phyloP scores from a whole-genome alignment of 2,329 filamentous ascomycete genomes.

The Lecanicillium sp. region DNA sequence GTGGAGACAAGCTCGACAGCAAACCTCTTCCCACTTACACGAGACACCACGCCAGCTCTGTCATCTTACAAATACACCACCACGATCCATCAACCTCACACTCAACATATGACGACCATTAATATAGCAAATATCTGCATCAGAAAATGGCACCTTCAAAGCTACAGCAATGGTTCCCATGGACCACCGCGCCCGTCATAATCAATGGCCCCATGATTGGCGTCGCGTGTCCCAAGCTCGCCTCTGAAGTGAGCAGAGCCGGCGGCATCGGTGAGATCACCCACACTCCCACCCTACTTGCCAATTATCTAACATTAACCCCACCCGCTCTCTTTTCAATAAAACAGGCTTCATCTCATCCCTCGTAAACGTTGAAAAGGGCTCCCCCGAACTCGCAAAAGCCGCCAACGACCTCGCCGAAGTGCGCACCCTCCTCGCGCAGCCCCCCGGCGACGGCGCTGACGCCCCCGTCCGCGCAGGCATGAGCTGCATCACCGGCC shows the following conservation, averaged over 20 bases:
- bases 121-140: too few species aligned
- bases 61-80: too few species aligned
- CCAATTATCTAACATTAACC: not conserved
- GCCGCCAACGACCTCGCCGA: constrained; percentile 29
- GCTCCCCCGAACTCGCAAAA: constrained; percentile 26
- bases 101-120: not conserved
- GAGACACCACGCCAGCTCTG: too few species aligned
- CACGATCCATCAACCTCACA: not conserved
- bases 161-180: constrained; percentile 26
- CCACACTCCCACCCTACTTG: not conserved
- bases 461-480: constrained; percentile 52
- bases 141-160: constrained; percentile 23
- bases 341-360: constrained; percentile 29
- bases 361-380: constrained; percentile 24
- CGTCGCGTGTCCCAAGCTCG: constrained; percentile 27
- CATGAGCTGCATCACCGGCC: constrained; percentile 49
- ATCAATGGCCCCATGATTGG: constrained; percentile 34
- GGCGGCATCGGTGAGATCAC: constrained; percentile 30
- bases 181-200: constrained; percentile 25
- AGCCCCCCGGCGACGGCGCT: constrained; percentile 32
- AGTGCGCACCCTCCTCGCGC: constrained; percentile 23
- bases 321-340: not conserved
- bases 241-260: constrained; percentile 32
- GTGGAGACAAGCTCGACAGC: too few species aligned
- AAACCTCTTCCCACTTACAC: too few species aligned